A percentile compares a stretch with the other conserved stretches of the same genome.
Conservation (phyloP, 176 grass and related monocot species). For the Cenchrus fungigraminus region DNA sequence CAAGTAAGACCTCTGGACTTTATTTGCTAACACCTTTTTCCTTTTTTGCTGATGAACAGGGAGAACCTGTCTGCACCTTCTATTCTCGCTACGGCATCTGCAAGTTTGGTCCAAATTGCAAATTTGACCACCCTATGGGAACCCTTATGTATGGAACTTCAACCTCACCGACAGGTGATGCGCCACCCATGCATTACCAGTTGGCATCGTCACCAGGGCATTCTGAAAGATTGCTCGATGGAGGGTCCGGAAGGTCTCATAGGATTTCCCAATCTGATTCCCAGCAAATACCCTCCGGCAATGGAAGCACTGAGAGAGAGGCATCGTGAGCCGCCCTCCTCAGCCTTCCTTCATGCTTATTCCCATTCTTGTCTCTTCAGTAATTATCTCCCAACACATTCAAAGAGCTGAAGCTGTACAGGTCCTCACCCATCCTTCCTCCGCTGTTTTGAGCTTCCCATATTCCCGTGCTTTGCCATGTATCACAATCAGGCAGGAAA, state of each 20-base stretch:
- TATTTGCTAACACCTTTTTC: conserved; percentile 38
- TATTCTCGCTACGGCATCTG: conserved; percentile 91
- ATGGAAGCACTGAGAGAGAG: conserved; percentile 70
- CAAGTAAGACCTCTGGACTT: background rate
- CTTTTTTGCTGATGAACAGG: conserved; percentile 54
- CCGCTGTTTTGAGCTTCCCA: conserved; percentile 36
- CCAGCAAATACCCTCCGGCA: conserved; percentile 56
- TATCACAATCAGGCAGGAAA: conserved; percentile 53
- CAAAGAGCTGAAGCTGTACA: conserved; percentile 54
- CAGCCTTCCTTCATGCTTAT: conserved; percentile 37
- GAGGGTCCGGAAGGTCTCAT: conserved; percentile 41
- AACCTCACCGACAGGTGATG: conserved; percentile 53
- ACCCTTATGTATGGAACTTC: conserved; percentile 56
- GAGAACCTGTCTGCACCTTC: conserved; percentile 69
- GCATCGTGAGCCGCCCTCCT: conserved; percentile 57
- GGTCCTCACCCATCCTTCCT: conserved; percentile 28
- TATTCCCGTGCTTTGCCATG: conserved; percentile 50
- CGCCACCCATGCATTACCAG: conserved; percentile 43
- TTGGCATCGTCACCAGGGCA: conserved; percentile 43
- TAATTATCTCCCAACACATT: conserved; percentile 51
- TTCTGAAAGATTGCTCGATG: conserved; percentile 43
- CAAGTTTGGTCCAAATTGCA: conserved; percentile 95
- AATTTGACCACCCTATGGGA: conserved; percentile 90
- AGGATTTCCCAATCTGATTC: conserved; percentile 53
- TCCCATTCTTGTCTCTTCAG: conserved; percentile 39